Percentiles rank a stretch among this genome's conserved stretches.
Evolutionary conservation across 164 flowering plant genomes (phyloP).

Genomic region (Chloranthus sessilifolius): DNA sequence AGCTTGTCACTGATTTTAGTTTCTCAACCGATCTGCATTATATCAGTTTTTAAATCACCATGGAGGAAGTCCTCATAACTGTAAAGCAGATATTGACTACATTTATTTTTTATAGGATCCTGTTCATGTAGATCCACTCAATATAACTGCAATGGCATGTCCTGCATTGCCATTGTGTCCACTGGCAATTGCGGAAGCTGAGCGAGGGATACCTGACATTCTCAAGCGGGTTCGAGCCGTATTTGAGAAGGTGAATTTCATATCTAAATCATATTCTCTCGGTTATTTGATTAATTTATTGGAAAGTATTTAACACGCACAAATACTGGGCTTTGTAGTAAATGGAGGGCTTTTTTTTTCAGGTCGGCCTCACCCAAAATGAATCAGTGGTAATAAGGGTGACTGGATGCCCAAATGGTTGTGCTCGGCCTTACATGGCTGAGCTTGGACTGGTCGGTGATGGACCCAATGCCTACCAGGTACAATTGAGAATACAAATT

Average conservation of each 20-base stretch:
- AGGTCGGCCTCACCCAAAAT: constrained; percentile 86
- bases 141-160: constrained; percentile 95
- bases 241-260: constrained; percentile 69
- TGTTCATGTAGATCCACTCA: constrained; percentile 82
- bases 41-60: no score
- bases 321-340: not conserved
- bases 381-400: constrained; percentile 85
- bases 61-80: no score
- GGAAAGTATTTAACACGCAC: no score
- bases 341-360: constrained; percentile 14
- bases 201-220: constrained; percentile 85
- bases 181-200: constrained; percentile 96
- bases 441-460: constrained; percentile 99
- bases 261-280: not conserved
- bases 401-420: constrained; percentile 98
- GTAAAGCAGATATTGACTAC: constrained; percentile 7
- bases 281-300: not conserved
- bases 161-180: constrained; percentile 97
- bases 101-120: constrained; percentile 51
- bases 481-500: constrained; percentile 18
- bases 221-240: constrained; percentile 87
- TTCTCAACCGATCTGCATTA: no score
- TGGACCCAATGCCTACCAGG: constrained; percentile 99
- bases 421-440: constrained; percentile 99
- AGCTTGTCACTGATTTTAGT: no score